Percentiles rank a stretch among this genome's conserved stretches.
These are phyloP conservation scores for Austroboletus novae-zelandiae DNA, from an alignment of 1,284 basidiomycete species.

Conservation along the genomic window DNA sequence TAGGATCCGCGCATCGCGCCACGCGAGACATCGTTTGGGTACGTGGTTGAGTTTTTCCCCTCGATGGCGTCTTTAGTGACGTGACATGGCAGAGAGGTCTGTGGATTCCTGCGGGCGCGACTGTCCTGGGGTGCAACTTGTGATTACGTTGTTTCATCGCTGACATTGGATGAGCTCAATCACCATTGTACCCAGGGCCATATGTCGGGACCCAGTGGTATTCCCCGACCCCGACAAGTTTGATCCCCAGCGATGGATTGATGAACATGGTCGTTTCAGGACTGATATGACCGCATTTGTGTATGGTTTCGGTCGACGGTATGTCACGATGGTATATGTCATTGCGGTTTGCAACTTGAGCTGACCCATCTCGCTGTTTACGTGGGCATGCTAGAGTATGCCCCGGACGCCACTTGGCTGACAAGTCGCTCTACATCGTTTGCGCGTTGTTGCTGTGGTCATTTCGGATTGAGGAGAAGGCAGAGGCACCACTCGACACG, in stretches of 20 bases:
- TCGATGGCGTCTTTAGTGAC: not conserved
- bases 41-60: conserved; percentile 8
- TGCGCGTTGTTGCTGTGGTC: conserved; percentile 23
- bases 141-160: not conserved
- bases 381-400: conserved; percentile 9
- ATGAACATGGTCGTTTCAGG: conserved; percentile 43
- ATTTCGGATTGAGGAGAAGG: conserved; percentile 15
- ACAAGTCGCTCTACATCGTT: conserved; percentile 20
- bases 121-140: conserved; percentile 48
- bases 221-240: conserved; percentile 62
- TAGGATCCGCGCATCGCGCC: conserved; percentile 55
- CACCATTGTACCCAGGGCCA: conserved; percentile 35
- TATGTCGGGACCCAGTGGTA: conserved; percentile 51
- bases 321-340: not conserved
- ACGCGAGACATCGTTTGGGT: conserved; percentile 63
- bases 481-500: conserved; percentile 13
- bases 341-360: no score
- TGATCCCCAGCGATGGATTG: conserved; percentile 57
- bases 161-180: not conserved
- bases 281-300: conserved; percentile 49
- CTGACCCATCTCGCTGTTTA: not conserved
- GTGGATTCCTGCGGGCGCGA: conserved; percentile 56
- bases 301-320: conserved; percentile 63
- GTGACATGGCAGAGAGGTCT: conserved; percentile 42
- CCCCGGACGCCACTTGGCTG: conserved; percentile 19